Base-by-base conservation (phyloP, 495 filamentous ascomycete species). In the Hyaloscypha finlandica region DNA sequence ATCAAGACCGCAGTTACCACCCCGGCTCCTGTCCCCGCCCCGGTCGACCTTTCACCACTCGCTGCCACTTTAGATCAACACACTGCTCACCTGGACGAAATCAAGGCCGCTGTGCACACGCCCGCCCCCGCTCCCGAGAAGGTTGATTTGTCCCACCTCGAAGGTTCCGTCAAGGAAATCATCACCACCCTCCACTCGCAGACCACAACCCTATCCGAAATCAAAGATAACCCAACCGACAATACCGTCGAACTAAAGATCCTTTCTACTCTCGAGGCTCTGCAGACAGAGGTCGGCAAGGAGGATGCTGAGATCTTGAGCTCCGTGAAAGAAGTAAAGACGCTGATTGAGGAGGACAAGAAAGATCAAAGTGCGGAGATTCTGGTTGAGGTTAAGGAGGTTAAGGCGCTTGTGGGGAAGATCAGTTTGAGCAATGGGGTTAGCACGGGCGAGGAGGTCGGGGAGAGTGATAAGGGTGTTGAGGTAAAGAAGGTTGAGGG, bases 401-500 rank as follows among this genome's bases (percentile, higher is more conserved):
- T 63, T 9, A 55, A 67, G 35, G 48, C 22, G 2, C 59, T 67
- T 31, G 56, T 68, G 22, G 22, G 29, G 35, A 63, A 58, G 56
- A 33, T 39, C n/a, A 20, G 39, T 6, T 39, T 9, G 39, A 33
- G 29, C 4, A 19, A n/a, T 20, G 29, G 32, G 4, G 29, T 19
- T 52, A 19, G 25, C 25, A 25, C 2, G 14, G 42, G 20, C 1
- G 39, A 16, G 1, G 59, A 54, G 45, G 66, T 68, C 19, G 66
- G 66, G 12, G 60, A 33, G 14, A 69, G 58, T 42, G 64, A 70
- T 48, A 70, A 70, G 33, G 68, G 68, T 5, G 68, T 64, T 4
- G 39, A 60, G 33, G 69, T 65, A 14, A 19, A 16, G 20, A 67
- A 63, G 48, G 32, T 45, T 6, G 61, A 64, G 6, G 63, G 57